Evolutionary conservation across 495 filamentous ascomycete species (phyloP).

Genomic region (Aspergillus coremiiformis): DNA sequence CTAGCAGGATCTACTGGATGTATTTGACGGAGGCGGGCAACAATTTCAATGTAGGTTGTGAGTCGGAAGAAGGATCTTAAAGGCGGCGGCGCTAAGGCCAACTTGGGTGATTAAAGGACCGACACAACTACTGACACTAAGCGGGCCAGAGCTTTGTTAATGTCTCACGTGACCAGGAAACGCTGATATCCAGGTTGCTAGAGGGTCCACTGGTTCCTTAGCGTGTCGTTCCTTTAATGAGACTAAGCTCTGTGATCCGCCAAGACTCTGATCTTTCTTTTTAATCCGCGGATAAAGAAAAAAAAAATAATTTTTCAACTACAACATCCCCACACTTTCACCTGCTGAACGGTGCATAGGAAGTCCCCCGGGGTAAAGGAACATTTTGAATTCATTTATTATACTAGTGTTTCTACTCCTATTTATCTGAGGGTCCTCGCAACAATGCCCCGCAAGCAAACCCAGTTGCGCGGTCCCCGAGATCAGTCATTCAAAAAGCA

Average conservation of each 20-base stretch:
- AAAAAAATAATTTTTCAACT: constrained; percentile 25
- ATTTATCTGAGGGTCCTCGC: constrained; percentile 1
- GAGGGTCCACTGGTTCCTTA: too few species aligned
- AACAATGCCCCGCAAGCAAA: constrained; percentile 63
- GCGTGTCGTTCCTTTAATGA: too few species aligned
- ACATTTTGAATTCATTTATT: background rate
- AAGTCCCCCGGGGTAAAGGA: background rate
- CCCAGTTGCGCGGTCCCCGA: constrained; percentile 39
- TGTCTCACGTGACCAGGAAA: too few species aligned
- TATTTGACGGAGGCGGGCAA: background rate
- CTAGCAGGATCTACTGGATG: background rate
- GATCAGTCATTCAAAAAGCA: constrained; percentile 41
- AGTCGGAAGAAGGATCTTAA: constrained; percentile 12
- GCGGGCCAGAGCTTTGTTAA: too few species aligned
- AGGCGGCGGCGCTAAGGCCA: constrained; percentile 22
- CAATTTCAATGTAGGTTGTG: background rate
- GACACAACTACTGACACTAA: too few species aligned
- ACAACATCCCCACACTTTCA: constrained; percentile 10
- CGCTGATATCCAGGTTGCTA: too few species aligned
- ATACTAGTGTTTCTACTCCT: background rate
- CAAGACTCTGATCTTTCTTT: constrained; percentile 36
- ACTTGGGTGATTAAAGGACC: too few species aligned
- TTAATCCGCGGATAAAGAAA: constrained; percentile 13
- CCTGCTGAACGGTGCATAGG: background rate
- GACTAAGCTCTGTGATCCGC: constrained; percentile 27